Evolutionary conservation across 805 yeast species (phyloP), one percentile per base, ranked within the genome.

Genomic region (Dipodascus albidus): DNA sequence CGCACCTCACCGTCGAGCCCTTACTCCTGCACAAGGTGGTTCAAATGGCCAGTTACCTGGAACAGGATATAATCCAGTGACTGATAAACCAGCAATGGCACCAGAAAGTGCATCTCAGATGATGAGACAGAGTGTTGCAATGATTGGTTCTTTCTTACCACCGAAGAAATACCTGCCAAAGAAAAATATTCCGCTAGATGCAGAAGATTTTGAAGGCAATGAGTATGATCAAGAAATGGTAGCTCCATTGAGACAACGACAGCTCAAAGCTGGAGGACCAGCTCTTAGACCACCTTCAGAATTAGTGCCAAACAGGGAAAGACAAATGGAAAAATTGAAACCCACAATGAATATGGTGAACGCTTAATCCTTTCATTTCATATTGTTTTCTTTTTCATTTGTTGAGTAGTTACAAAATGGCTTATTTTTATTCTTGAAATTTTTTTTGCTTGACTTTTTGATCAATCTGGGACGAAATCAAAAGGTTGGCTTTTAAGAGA

Each of bases 311-410:
- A 58, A 57, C 35, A 52, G 57, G 48, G 51, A 56, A 24, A 59
- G 60, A 17, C 33, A 50, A 11, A 6, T 47, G 23, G 53, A 56
- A 27, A 52, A 59, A 56, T 49, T 61, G 31, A 49, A 58, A 31
- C 64, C 64, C 19, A 54, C 55, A n/a, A 61, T 62, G 64, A 57
- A 60, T n/a, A 61, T 61, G 63, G 48, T 38, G 20, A 38, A 27
- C 11, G 33, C 33, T 27, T 27, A 11, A 27, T n/a, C n/a, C n/a
- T n/a, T n/a, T n/a, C n/a, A n/a, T n/a, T n/a, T n/a, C n/a, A n/a
- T n/a, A n/a, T n/a, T n/a, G n/a, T n/a, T n/a, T n/a, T n/a, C n/a
- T n/a, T n/a, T n/a, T n/a, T n/a, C n/a, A n/a, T n/a, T n/a, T n/a
- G n/a, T n/a, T n/a, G n/a, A n/a, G n/a, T n/a, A n/a, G n/a, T n/a